These are phyloP conservation scores for Lasiodiplodia gonubiensis DNA, from an alignment of 2,329 filamentous ascomycete genomes.

Conservation along the genomic window DNA sequence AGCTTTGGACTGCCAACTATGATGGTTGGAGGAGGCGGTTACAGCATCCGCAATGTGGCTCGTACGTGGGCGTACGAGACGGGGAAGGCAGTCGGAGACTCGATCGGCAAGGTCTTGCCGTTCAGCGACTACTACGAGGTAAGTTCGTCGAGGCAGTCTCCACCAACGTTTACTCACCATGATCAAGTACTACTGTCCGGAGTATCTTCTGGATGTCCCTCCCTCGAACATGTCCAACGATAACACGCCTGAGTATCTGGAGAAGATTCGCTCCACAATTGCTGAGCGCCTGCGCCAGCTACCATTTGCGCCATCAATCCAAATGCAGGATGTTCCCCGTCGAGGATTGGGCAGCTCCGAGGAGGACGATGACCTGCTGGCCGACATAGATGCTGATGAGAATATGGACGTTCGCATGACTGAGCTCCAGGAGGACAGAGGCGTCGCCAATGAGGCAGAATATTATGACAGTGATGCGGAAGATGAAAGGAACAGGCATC, in stretches of 20 bases:
- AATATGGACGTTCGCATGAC: constrained; percentile 29
- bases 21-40: constrained; percentile 91
- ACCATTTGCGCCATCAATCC: constrained; percentile 24
- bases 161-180: neutral
- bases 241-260: constrained; percentile 25
- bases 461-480: constrained; percentile 27
- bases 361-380: constrained; percentile 28
- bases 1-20: constrained; percentile 79
- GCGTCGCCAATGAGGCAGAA: constrained; percentile 17
- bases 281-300: constrained; percentile 23
- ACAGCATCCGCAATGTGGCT: constrained; percentile 95
- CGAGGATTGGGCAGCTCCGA: constrained; percentile 10
- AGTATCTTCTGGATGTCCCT: constrained; percentile 27
- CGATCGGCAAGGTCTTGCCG: constrained; percentile 5
- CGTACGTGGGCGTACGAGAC: constrained; percentile 98
- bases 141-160: neutral
- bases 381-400: constrained; percentile 26
- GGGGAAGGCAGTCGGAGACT: constrained; percentile 47
- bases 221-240: constrained; percentile 26
- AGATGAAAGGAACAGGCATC: constrained; percentile 21
- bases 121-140: constrained; percentile 29
- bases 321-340: constrained; percentile 28
- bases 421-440: constrained; percentile 16
- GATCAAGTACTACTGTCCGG: constrained; percentile 27
- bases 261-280: constrained; percentile 23